Evolutionary conservation across 257 asterid genomes (phyloP).

Genomic region (Datura wrightii): DNA sequence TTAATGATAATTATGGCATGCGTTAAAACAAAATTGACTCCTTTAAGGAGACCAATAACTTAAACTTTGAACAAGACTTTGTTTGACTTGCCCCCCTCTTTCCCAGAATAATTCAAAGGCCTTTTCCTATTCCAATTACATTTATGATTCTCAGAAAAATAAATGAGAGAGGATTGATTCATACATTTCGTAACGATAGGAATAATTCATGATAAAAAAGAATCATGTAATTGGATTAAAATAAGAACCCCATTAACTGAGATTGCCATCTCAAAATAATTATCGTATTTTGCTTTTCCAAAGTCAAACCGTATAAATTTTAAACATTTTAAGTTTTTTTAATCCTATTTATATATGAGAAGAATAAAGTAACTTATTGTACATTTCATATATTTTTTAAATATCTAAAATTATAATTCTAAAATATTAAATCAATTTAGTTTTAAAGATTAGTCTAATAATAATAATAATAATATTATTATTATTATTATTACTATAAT

Average conservation of each 20-base stretch:
- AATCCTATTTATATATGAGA: too few relatives aligned
- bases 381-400: too few relatives aligned
- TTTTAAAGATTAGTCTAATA: too few relatives aligned
- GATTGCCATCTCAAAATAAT: background rate
- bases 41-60: constrained; percentile 31
- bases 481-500: too few relatives aligned
- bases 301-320: background rate
- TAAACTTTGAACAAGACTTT: constrained; percentile 25
- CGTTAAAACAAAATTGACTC: constrained; percentile 19
- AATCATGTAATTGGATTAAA: background rate
- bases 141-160: constrained; percentile 4
- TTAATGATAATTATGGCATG: constrained; percentile 26
- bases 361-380: too few relatives aligned
- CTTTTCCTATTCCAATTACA: constrained; percentile 21
- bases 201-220: background rate
- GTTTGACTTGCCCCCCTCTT: constrained; percentile 27
- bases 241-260: background rate
- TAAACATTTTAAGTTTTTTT: background rate
- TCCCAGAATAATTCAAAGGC: background rate
- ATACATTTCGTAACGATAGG: background rate
- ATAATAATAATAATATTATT: too few relatives aligned
- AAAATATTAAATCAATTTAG: too few relatives aligned
- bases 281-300: background rate
- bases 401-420: too few relatives aligned
- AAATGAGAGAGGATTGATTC: constrained; percentile 13